Conservation (phyloP, 139 green algal genomes). For the Chlorella vulgaris region DNA sequence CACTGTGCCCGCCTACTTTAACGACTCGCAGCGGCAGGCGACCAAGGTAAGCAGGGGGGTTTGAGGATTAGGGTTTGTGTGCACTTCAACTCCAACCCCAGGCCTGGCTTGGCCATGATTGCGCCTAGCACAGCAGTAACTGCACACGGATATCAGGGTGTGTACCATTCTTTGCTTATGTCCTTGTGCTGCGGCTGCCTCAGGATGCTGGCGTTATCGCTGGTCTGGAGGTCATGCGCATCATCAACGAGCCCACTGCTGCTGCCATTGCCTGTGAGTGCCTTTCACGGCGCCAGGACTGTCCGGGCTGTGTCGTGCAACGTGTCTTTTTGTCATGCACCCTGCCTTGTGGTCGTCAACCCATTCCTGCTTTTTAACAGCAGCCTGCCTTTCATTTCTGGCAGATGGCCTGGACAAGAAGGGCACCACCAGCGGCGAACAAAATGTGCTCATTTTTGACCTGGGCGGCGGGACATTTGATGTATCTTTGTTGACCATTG, state of each 20-base stretch:
- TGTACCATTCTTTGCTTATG: no score
- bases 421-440: conserved; percentile 65
- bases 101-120: no score
- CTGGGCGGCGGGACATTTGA: conserved; percentile 97
- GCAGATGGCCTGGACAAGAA: conserved; percentile 88
- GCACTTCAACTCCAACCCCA: no score
- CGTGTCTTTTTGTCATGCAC: no score
- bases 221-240: conserved; percentile 89
- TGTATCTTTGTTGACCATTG: conserved; percentile 98
- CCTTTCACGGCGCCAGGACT: background rate
- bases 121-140: no score
- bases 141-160: no score
- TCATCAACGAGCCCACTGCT: conserved; percentile 99
- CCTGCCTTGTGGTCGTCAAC: background rate
- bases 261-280: conserved; percentile 87
- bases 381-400: background rate
- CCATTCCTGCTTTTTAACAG: no score
- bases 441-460: conserved; percentile 97
- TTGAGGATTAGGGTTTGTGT: no score
- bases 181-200: no score
- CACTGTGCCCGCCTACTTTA: conserved; percentile 99
- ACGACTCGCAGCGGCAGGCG: conserved; percentile 96
- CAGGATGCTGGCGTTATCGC: conserved; percentile 88
- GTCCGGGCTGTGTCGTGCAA: background rate
- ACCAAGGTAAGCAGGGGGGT: conserved; percentile 69